These are phyloP conservation scores for Citrus inodora DNA, from an alignment of 345 rosid species.

Conservation along the genomic window DNA sequence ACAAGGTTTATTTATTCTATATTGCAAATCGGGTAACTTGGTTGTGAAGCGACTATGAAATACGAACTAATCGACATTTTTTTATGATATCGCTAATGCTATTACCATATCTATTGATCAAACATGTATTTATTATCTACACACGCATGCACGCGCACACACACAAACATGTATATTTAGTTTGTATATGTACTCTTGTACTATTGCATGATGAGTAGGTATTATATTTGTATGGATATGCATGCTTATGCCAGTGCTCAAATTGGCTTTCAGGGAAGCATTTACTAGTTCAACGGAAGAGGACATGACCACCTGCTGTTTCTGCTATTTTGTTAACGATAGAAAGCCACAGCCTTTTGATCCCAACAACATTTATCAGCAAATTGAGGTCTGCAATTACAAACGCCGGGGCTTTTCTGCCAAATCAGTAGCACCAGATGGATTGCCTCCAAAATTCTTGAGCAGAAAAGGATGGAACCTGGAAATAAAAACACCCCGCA, in stretches of 20 bases:
- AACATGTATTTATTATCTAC: no score
- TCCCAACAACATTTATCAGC: constrained; percentile 38
- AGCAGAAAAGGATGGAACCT: constrained; percentile 47
- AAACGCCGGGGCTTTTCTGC: constrained; percentile 22
- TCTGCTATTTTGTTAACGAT: constrained; percentile 25
- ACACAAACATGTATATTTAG: no score
- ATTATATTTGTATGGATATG: no score
- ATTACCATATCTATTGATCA: no score
- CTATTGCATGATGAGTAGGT: no score
- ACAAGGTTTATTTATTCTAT: no score
- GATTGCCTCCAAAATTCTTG: constrained; percentile 46
- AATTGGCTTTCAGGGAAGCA: constrained; percentile 40
- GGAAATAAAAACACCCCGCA: constrained; percentile 19
- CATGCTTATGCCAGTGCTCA: no score
- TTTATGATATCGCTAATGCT: no score
- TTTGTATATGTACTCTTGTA: no score
- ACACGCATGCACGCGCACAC: no score
- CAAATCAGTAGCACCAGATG: constrained; percentile 45
- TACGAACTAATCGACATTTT: no score
- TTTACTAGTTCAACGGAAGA: constrained; percentile 33
- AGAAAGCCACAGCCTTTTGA: constrained; percentile 32
- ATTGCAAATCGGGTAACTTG: background rate
- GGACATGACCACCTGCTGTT: constrained; percentile 36
- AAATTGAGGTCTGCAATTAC: constrained; percentile 32
- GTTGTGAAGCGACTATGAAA: background rate